phyloP scores from a whole-genome alignment of 1,139 yeast species.

The Candida labiduridarum region DNA sequence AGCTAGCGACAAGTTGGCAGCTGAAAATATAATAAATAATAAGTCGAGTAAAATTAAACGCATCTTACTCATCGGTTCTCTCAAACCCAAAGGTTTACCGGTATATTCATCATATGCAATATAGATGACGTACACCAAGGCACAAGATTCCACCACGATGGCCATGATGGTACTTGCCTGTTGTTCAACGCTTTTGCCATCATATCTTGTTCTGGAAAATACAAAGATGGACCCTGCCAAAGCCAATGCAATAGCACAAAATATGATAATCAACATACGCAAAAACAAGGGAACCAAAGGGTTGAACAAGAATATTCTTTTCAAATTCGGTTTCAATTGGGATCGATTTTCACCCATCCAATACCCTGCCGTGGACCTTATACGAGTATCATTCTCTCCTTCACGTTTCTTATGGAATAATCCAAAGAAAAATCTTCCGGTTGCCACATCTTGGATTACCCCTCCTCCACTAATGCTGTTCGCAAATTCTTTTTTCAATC shows the following conservation, averaged over 20 bases:
- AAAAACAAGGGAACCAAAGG: slow-evolving; percentile 81
- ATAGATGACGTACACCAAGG: slow-evolving; percentile 74
- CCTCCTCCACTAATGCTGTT: slow-evolving; percentile 2
- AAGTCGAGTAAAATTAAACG: slow-evolving; percentile 77
- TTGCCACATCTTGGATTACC: slow-evolving; percentile 9
- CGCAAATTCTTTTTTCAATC: slow-evolving; percentile 40
- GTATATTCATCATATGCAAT: slow-evolving; percentile 89
- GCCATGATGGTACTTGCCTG: slow-evolving; percentile 95
- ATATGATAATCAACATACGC: slow-evolving; percentile 65
- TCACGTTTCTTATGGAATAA: slow-evolving; percentile 9
- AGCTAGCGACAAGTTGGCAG: slow-evolving; percentile 84
- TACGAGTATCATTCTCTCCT: slow-evolving; percentile 28
- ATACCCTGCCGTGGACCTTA: slow-evolving; percentile 61
- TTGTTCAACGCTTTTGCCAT: slow-evolving; percentile 56
- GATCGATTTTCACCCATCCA: slow-evolving; percentile 72
- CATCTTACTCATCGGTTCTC: slow-evolving; percentile 83
- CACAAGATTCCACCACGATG: slow-evolving; percentile 77
- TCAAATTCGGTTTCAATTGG: slow-evolving; percentile 64
- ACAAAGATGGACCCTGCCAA: slow-evolving; percentile 66
- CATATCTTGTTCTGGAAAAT: slow-evolving; percentile 42
- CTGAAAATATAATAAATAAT: slow-evolving; percentile 86
- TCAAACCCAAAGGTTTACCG: slow-evolving; percentile 87
- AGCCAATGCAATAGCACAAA: slow-evolving; percentile 65
- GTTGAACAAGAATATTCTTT: slow-evolving; percentile 64
- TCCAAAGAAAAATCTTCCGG: slow-evolving; percentile 6